phyloP scores from a whole-genome alignment of 176 grass and related monocot genomes.

The Puccinellia tenuiflora region DNA sequence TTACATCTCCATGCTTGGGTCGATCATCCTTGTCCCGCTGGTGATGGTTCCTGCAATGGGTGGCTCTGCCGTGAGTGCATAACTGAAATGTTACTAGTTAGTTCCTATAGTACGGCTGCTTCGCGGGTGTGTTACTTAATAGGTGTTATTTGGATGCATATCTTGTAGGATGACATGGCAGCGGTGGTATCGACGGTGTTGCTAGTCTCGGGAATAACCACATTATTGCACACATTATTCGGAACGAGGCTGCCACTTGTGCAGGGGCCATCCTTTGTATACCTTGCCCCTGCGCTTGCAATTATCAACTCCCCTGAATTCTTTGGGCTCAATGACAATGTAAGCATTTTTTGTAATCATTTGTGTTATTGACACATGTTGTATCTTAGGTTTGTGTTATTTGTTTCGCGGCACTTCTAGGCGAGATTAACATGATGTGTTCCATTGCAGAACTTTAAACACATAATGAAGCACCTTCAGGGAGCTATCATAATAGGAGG shows the following conservation, averaged over 20 bases:
- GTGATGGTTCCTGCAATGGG: constrained; percentile 94
- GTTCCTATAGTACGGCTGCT: background rate
- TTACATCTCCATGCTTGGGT: constrained; percentile 96
- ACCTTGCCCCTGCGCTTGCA: constrained; percentile 79
- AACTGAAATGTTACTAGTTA: background rate
- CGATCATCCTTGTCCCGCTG: constrained; percentile 80
- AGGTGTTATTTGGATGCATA: constrained; percentile 6
- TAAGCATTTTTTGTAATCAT: constrained; percentile 29
- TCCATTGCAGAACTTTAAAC: constrained; percentile 85
- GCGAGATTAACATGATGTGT: background rate
- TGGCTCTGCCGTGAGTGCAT: constrained; percentile 61
- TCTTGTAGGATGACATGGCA: constrained; percentile 72
- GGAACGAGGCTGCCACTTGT: constrained; percentile 87
- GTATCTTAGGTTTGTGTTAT: background rate
- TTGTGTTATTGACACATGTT: background rate
- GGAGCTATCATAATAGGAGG: constrained; percentile 88
- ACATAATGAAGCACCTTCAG: constrained; percentile 97
- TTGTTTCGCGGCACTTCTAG: background rate
- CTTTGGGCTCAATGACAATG: constrained; percentile 84
- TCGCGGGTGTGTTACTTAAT: background rate
- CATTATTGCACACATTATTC: constrained; percentile 75
- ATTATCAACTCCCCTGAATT: constrained; percentile 91
- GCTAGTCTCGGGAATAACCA: constrained; percentile 67
- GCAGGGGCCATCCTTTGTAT: constrained; percentile 95
- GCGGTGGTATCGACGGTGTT: constrained; percentile 87